Base-by-base conservation (phyloP, 345 rosid genomes). In the Reutealis trisperma region DNA sequence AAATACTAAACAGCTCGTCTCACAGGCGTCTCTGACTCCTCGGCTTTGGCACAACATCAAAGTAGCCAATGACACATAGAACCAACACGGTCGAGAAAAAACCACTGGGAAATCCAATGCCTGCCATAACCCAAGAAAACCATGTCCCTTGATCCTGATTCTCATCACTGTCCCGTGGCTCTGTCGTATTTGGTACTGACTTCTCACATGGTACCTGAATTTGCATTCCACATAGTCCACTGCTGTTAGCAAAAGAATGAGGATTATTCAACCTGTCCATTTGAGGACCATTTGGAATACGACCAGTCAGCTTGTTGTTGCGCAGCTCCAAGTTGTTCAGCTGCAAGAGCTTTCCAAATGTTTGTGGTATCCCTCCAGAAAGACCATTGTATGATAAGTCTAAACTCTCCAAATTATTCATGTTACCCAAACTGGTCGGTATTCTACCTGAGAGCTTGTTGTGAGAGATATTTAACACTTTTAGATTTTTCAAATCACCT, bases 71-170 rank as follows among this genome's bases (percentile, higher is more conserved):
- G 24, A 42, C 19, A 60, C 44, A 73, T 0, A 73, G 12, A n/a
- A 42, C 55, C 67, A 60, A 37, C 5, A 73, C 67, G 15, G 76
- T 58, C 5, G 76, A 34, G 3, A 73, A 21, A 59, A 73, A 73
- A 5, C 67, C 76, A 59, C 7, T 19, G n/a, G 76, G 76, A 22
- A 51, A 41, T 58, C 47, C 76, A 41, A 73, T n/a, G 8, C 67
- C 76, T 22, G 76, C 76, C 76, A 61, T 59, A 13, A 10, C 15
- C 67, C 76, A 73, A 13, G 76, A 73, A 60, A 73, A 73, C 57
- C 32, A 73, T 24, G 25, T 16, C 4, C 32, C 52, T 12, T 12
- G 0, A 22, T 55, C 30, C 57, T 45, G 37, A 58, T 11, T 13
- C 14, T 59, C 44, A 25, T 41, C n/a, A 27, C 30, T 27, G 5